Conservation (phyloP, 2,329 filamentous ascomycete species). For the Trichoderma polysporum region DNA sequence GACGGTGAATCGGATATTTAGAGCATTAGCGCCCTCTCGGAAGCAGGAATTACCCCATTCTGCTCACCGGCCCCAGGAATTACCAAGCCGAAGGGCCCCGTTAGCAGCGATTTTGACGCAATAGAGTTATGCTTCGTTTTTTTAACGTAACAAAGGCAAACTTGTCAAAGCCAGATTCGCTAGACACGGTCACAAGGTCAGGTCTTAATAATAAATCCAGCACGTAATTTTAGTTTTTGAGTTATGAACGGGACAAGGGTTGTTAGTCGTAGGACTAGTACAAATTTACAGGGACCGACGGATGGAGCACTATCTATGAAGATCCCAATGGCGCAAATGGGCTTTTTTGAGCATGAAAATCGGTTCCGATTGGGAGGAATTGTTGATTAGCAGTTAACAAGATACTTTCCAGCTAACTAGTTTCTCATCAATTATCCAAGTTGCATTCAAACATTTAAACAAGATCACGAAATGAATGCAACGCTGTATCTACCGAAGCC, state of each 20-base stretch:
- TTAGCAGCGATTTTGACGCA: neutral
- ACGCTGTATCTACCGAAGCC: neutral
- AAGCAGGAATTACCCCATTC: constrained; percentile 1
- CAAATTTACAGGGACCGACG: too few species aligned
- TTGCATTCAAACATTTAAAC: neutral
- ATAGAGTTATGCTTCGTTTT: neutral
- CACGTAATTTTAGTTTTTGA: neutral
- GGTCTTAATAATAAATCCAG: neutral
- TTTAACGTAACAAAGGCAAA: neutral
- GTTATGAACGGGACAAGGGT: neutral
- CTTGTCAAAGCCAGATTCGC: constrained; percentile 9
- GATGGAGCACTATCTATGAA: neutral
- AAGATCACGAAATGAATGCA: neutral
- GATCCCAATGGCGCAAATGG: neutral
- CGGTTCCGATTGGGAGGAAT: neutral
- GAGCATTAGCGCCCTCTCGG: neutral
- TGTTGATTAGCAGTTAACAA: neutral
- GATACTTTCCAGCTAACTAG: neutral
- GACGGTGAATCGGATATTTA: constrained; percentile 7
- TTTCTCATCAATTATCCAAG: neutral
- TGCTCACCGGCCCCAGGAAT: constrained; percentile 4
- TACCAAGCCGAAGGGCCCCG: constrained; percentile 1
- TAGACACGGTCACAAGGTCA: constrained; percentile 4
- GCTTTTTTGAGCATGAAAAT: neutral
- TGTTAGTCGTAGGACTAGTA: too few species aligned